Evolutionary conservation across 1,284 basidiomycete genomes (phyloP), one percentile per base, ranked within the genome.

Genomic region (Waitea zeae): DNA sequence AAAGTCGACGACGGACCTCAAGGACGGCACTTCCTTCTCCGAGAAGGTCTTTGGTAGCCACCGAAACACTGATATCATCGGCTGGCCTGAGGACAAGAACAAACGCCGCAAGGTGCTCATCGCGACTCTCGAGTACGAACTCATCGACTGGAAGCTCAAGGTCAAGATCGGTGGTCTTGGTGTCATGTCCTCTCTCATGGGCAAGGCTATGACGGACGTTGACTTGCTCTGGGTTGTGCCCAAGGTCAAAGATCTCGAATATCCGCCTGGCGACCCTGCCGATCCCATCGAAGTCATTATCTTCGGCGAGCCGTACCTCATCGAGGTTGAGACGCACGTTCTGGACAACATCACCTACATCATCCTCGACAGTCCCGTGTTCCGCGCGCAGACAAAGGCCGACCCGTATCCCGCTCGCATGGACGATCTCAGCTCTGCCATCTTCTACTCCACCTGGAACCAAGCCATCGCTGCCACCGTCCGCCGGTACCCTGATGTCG

Each of bases 391-490:
- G 54, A 92, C 87, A 19, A 92, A 92, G 55, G 64, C 87, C 0
- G 88, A 92, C 49, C 88, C 88, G 5, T 92, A 93, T 54, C 88
- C 88, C 20, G 81, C 86, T 47, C 83, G 88, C 46, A 93, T 93
- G 88, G 88, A 93, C 53, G 88, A 93, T 52, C 65, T 93, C 39
- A 84, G 80, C 46, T 92, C 87, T 12, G 88, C 88, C 22, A 92
- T 92, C 52, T 93, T 92, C 65, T 92, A 93, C 57, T 92, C 88
- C 36, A 90, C 88, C 15, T 93, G 88, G 88, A 93, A 93, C 49
- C 88, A 93, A 56, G 86, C 87, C 37, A 88, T 93, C 42, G 86
- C 87, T 20, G 79, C 86, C 37, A 81, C 86, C 12, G 76, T 92
- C 42, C 75, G 83, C 41, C 72, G 86, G 41, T 67, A 64, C 61